A percentile compares a stretch with the other conserved stretches of the same genome.
These are phyloP conservation scores for Schizosaccharomyces pombe DNA, from an alignment of 805 yeast genomes.

Conservation along the genomic window ASM294v3 CU329670.1:5553501-5554000, in stretches of 20 bases:
- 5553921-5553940: slow-evolving; percentile 12
- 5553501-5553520: slow-evolving; percentile 36
- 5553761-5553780: not conserved
- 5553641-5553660: slow-evolving; percentile 3
- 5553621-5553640: slow-evolving; percentile 5
- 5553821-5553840: not conserved
- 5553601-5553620: no score
- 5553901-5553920: not conserved
- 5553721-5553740: slow-evolving; percentile 4
- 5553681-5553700: slow-evolving; percentile 2
- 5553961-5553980: slow-evolving; percentile 26
- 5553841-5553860: not conserved
- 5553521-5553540: slow-evolving; percentile 6
- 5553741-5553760: not conserved
- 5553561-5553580: no score
- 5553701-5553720: slow-evolving; percentile 3
- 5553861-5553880: no score
- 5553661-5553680: slow-evolving; percentile 4
- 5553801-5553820: not conserved
- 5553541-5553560: no score
- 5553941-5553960: slow-evolving; percentile 17
- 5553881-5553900: no score
- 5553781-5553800: not conserved
- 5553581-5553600: no score
- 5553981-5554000: slow-evolving; percentile 57